These are phyloP conservation scores for Talaromyces borbonicus DNA, from an alignment of 495 filamentous ascomycete species.

Conservation along the genomic window DNA sequence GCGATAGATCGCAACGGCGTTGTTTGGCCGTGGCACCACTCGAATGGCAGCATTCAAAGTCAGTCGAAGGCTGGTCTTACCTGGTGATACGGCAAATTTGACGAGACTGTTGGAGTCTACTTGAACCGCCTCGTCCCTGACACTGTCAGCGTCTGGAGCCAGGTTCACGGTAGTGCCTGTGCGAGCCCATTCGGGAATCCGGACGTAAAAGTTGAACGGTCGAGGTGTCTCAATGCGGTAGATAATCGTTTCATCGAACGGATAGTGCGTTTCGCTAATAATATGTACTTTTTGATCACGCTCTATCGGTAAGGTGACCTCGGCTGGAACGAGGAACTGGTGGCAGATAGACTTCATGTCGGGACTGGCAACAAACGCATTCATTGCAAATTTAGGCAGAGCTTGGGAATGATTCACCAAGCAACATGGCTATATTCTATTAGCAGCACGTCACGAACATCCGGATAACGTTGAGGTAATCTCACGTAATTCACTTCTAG, in stretches of 20 bases:
- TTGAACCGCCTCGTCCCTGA: constrained; percentile 7
- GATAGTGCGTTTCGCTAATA: constrained; percentile 40
- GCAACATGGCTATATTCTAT: constrained; percentile 43
- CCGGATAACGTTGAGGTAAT: constrained; percentile 15
- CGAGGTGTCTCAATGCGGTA: constrained; percentile 36
- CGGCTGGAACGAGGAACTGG: constrained; percentile 6
- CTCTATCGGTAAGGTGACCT: constrained; percentile 1
- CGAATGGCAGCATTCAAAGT: constrained; percentile 15
- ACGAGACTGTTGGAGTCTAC: neutral
- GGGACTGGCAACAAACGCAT: constrained; percentile 6
- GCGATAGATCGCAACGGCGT: constrained; percentile 43
- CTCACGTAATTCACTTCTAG: constrained; percentile 8
- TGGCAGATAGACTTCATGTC: constrained; percentile 4
- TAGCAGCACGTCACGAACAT: constrained; percentile 16
- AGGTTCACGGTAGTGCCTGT: constrained; percentile 2
- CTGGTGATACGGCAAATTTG: constrained; percentile 3
- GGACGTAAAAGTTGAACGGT: constrained; percentile 37
- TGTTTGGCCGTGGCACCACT: constrained; percentile 35
- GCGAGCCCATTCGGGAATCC: constrained; percentile 40
- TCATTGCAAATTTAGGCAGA: constrained; percentile 44
- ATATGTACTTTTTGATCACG: constrained; percentile 6
- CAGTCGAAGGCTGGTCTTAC: constrained; percentile 16
- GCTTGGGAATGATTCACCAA: constrained; percentile 55
- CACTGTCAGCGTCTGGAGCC: constrained; percentile 12
- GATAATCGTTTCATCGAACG: constrained; percentile 35